Percentiles rank a stretch among this genome's conserved stretches.
These are phyloP conservation scores for Themeda triandra DNA, from an alignment of 176 grass and related monocot species.

Conservation along the genomic window DNA sequence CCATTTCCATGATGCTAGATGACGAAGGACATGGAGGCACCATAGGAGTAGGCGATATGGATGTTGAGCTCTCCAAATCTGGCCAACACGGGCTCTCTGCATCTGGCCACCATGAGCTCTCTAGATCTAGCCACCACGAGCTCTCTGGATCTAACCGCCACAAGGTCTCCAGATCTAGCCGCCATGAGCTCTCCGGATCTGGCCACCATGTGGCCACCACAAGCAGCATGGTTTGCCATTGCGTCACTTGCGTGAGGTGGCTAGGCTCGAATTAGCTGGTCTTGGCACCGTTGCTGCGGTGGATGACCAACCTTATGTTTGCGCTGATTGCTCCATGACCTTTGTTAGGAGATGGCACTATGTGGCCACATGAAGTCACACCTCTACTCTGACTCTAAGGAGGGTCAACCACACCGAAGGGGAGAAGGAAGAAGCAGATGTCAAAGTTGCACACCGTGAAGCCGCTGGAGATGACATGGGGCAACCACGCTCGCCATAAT, in stretches of 20 bases:
- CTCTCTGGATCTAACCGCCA: no score
- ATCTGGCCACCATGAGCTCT: no score
- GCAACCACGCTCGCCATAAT: accelerated
- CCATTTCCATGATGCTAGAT: no score
- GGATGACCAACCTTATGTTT: background rate
- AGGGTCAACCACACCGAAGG: background rate
- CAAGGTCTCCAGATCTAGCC: no score
- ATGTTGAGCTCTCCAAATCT: no score
- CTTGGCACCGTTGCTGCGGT: background rate
- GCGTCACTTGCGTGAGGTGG: background rate
- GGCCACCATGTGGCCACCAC: no score
- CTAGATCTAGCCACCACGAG: background rate
- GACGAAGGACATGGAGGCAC: no score
- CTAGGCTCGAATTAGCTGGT: background rate
- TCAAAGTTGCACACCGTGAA: accelerated
- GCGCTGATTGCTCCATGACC: background rate
- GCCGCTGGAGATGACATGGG: background rate
- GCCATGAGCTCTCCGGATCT: background rate
- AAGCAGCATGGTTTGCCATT: no score
- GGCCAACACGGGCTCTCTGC: no score
- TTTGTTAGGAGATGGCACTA: background rate
- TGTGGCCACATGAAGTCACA: background rate
- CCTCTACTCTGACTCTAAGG: accelerated
- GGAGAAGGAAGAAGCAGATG: background rate
- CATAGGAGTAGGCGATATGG: no score